These are phyloP conservation scores for Magnolia sinica DNA, from an alignment of 164 flowering plant species.

Conservation along the genomic window DNA sequence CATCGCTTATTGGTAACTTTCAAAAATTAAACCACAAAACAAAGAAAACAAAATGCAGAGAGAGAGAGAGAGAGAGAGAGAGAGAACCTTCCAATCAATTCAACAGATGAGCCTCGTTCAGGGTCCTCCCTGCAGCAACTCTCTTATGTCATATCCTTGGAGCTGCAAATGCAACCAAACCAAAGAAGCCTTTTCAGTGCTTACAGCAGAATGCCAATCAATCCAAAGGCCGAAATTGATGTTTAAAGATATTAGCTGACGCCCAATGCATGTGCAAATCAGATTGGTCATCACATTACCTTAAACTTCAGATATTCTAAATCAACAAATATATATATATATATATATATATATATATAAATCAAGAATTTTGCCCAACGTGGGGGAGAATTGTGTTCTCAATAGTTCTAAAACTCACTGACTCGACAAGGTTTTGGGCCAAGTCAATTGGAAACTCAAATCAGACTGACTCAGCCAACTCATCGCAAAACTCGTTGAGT, in stretches of 20 bases:
- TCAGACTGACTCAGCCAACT: too few species aligned
- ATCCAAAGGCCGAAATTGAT: background rate
- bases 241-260: background rate
- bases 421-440: too few species aligned
- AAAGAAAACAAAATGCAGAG: background rate
- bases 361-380: too few species aligned
- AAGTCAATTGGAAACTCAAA: too few species aligned
- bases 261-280: background rate
- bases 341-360: too few species aligned
- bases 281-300: background rate
- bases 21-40: background rate
- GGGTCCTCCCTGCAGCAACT: conserved; percentile 69
- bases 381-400: too few species aligned
- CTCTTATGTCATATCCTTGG: conserved; percentile 88
- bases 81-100: background rate
- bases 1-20: background rate
- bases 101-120: conserved; percentile 17
- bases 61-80: background rate
- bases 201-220: background rate
- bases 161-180: conserved; percentile 44
- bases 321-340: too few species aligned
- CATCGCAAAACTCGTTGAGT: too few species aligned
- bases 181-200: background rate
- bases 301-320: background rate
- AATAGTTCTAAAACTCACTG: too few species aligned